Base-by-base conservation (phyloP, 352 stramenopile genomes). In the Globisporangium alternatum region DNA sequence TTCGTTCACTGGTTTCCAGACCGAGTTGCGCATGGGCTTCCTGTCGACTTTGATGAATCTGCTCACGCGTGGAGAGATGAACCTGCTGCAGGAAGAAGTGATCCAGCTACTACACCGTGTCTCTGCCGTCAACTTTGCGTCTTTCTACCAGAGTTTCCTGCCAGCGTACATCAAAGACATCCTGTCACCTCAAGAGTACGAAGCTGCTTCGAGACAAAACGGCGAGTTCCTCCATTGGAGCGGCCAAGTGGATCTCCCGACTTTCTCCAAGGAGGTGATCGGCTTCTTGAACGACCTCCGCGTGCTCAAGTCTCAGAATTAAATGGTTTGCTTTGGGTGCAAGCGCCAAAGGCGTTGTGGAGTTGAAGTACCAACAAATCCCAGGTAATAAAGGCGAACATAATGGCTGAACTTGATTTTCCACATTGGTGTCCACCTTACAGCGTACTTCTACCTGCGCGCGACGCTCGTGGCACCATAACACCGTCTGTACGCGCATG, bases 41-140 rank as follows among this genome's bases (percentile, higher is more conserved):
- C 70, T 94, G 28, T 83, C 80, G 10, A 94, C 85, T 6, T 65
- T 94, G 21, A 85, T 94, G 79, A 89, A 86, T 39, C 75, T 94
- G 48, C 58, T 94, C 44, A 91, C 80, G 0, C 82, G 80, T 61
- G 85, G 85, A 25, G 83, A 91, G 62, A 83, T 94, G 80, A 91
- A 90, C 53, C 37, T 94, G 47, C 75, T 94, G 22, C 81, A 88
- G 43, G 85, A 94, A 28, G 85, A 94, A 64, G 72, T 87, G 41
- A 86, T 90, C 44, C 71, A 77, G 57, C 51, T 94, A 53, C 72
- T 94, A 37, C 78, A 89, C 57, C 82, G 81, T 33, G 78, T 94
- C 19, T 81, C 83, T 3, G 71, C 74, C 6, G 85, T 87, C n/a
- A 80, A 94, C 62, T 90, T 91, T 62, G 59, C 75, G 31, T 89